These are phyloP conservation scores for Pythium pectinolyticum DNA, from an alignment of 352 stramenopile genomes.

Conservation along the genomic window DNA sequence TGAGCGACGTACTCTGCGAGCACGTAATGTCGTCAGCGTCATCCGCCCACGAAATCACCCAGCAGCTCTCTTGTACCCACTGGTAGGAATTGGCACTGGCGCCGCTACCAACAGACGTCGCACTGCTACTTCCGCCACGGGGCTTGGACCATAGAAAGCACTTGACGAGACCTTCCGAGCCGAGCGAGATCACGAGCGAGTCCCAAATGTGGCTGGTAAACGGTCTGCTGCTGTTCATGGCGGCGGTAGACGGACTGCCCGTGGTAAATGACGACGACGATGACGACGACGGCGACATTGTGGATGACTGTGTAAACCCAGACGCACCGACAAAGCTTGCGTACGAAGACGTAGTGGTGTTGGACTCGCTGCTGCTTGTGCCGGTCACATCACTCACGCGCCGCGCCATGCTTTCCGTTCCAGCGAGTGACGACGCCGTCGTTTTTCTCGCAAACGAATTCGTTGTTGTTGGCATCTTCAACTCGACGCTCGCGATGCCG, in stretches of 20 bases:
- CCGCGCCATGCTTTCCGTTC: slow-evolving; percentile 13
- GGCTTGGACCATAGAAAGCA: slow-evolving; percentile 83
- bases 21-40: slow-evolving; percentile 84
- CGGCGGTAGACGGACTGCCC: background rate
- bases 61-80: slow-evolving; percentile 79
- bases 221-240: background rate
- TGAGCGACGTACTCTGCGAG: slow-evolving; percentile 78
- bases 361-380: background rate
- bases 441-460: slow-evolving; percentile 4
- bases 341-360: background rate
- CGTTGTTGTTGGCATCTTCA: slow-evolving; percentile 35
- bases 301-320: background rate
- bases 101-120: slow-evolving; percentile 7
- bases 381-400: slow-evolving; percentile 12
- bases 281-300: background rate
- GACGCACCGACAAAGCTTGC: slow-evolving; percentile 22
- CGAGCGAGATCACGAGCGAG: slow-evolving; percentile 71
- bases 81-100: slow-evolving; percentile 33
- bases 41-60: slow-evolving; percentile 83
- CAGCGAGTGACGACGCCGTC: slow-evolving; percentile 17
- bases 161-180: slow-evolving; percentile 73
- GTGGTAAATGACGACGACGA: background rate
- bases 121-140: slow-evolving; percentile 32
- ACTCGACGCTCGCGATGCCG: slow-evolving; percentile 60
- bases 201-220: slow-evolving; percentile 46